Evolutionary conservation across 805 yeast genomes (phyloP), one percentile per base, ranked within the genome.

Genomic region (Candida oleophila): DNA sequence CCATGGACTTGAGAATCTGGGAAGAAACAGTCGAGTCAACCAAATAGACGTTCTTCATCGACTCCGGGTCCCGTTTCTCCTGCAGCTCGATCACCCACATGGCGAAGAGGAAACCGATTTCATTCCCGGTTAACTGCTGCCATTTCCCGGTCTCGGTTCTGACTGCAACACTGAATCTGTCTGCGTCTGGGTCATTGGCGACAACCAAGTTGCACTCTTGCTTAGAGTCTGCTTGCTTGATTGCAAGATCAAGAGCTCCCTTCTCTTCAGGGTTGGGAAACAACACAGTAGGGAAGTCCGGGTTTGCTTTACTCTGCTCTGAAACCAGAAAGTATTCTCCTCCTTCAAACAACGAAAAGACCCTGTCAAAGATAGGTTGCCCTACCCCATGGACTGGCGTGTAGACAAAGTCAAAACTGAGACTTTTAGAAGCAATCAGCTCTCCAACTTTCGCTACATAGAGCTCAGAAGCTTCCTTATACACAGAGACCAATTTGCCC

Each of bases 331-430:
- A 3, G 22, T n/a, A 16, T n/a, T 34, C 39, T 2, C 69, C 59
- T 1, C 69, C 76, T 18, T 79, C 59, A 9, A 68, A 54, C 7
- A 60, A 50, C 28, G 76, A 58, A 0, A 15, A 22, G 15, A 81
- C 68, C 4, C 12, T 36, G 38, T 68, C 60, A 36, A 86, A 82
- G 21, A 82, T 77, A 38, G 82, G 83, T 21, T 73, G 68, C 0
- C 99, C 99, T 5, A 92, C 96, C 8, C 99, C 99, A 63, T 92
- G 98, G 85, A 92, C 83, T 19, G 98, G 96, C 0, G 98, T 92
- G 60, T 92, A 92, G 1, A 90, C 87, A 47, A 85, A 82, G 59
- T 74, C 61, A 47, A 76, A 68, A 48, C 61, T 58, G 2, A 66
- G 39, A 39, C 60, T 34, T 2, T 54, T 48, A 16, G 15, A 4